Base-by-base conservation (phyloP, 164 flowering plant genomes). In the Sextonia rubra region DNA sequence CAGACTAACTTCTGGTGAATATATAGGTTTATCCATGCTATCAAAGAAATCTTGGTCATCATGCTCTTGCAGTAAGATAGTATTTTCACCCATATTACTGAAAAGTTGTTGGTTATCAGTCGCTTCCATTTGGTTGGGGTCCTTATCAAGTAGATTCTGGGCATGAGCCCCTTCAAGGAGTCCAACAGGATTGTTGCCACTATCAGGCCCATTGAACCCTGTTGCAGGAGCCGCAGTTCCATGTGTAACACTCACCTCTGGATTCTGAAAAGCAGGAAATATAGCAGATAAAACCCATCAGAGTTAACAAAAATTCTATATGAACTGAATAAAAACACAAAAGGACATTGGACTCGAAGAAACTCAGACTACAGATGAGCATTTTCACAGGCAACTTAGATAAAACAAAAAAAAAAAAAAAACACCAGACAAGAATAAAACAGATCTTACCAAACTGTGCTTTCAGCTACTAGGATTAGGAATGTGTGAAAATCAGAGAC, bases 251-350 rank as follows among this genome's bases (percentile, higher is more conserved):
- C 15, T 75, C 61, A 48, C 1, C 44, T 66, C 70, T 62, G 71
- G 61, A 71, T 67, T 67, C 82, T 79, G 82, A 32, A 76, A 63
- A 76, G 17, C 70, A 44, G 56, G 11, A 71, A 64, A 68, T 12
- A 66, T 23, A 56, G 48, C 27, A 37, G 67, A 72, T 14, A 62
- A 23, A 60, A 64, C 17, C 63, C 66, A 74, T 68, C 23, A 23
- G 56, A 69, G 27, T 27, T 52, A 18, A 52, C 58, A 52, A 4
- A 52, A 18, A 52, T 12, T 52, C 20, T 52, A 18, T 52, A 52
- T 52, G 20, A 52, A 52, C 58, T 18, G 20, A 52, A 52, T 14
- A 52, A 52, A 52, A 11, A 2, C 58, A 52, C 58, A 52, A 52
- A 52, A 52, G 58, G 0, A 12, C 58, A 52, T 52, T 52, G 58